These are phyloP conservation scores for Chlorella variabilis DNA, from an alignment of 163 green algal species.

Conservation along the genomic window DNA sequence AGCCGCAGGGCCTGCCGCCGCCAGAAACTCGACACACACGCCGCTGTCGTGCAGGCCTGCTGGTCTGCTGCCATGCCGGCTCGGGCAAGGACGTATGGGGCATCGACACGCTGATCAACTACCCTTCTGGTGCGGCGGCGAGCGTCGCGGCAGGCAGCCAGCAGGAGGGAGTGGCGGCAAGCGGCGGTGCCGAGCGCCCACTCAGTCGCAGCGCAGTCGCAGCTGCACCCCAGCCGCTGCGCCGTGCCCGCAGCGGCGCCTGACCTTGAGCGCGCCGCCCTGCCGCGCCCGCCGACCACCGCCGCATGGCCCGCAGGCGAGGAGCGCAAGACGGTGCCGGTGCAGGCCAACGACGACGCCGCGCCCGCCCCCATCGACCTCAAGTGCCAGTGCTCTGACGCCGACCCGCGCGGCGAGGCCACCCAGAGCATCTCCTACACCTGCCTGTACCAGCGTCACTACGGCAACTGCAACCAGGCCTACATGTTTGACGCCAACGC, in stretches of 20 bases:
- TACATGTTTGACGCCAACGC: constrained; percentile 53
- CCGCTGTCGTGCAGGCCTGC: constrained; percentile 11
- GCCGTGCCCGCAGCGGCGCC: no score
- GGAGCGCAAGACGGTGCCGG: constrained; percentile 19
- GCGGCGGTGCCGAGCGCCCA: background rate
- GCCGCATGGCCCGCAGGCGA: constrained; percentile 1
- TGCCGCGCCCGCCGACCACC: no score
- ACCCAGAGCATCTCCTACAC: constrained; percentile 6
- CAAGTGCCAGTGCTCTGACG: constrained; percentile 45
- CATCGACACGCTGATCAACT: constrained; percentile 35
- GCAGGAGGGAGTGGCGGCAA: background rate
- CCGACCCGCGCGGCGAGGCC: constrained; percentile 31
- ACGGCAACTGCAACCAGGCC: constrained; percentile 37
- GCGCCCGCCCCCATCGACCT: constrained; percentile 22
- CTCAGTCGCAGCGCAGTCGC: background rate
- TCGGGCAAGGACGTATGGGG: constrained; percentile 40
- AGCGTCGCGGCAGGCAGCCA: background rate
- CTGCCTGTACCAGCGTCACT: constrained; percentile 43
- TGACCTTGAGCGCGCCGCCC: no score
- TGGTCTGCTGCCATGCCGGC: background rate
- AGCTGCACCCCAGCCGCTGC: no score
- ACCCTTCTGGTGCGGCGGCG: constrained; percentile 17
- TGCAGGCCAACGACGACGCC: constrained; percentile 9
- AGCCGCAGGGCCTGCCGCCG: no score
- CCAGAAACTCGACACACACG: no score